A percentile compares a stretch with the other conserved stretches of the same genome.
Evolutionary conservation across 106 monocot species (phyloP).

Genomic region (Chionographis japonica): DNA sequence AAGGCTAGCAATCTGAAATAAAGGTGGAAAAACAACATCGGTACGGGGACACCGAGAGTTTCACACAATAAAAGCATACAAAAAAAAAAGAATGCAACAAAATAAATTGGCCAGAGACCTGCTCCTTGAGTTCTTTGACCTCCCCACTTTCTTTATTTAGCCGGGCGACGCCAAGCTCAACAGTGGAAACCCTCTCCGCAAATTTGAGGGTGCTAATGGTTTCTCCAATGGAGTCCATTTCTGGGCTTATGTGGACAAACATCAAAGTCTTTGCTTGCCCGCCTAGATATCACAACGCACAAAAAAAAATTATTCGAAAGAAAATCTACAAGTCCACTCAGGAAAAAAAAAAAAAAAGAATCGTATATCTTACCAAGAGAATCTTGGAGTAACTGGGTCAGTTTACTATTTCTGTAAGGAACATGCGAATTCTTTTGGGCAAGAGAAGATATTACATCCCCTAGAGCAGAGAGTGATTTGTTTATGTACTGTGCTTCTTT

Average conservation of each 20-base stretch:
- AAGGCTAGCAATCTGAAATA: slow-evolving; percentile 63
- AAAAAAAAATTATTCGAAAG: background rate
- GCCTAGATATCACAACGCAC: slow-evolving; percentile 29
- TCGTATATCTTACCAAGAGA: slow-evolving; percentile 66
- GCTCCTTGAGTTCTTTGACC: slow-evolving; percentile 82
- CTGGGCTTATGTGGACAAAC: slow-evolving; percentile 99
- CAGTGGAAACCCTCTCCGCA: slow-evolving; percentile 91
- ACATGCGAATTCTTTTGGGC: slow-evolving; percentile 90
- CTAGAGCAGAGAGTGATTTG: slow-evolving; percentile 92
- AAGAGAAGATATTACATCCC: slow-evolving; percentile 89
- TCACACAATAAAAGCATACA: background rate
- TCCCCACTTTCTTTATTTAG: slow-evolving; percentile 81
- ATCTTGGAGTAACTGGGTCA: slow-evolving; percentile 95
- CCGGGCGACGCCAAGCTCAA: slow-evolving; percentile 89
- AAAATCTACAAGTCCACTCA: background rate
- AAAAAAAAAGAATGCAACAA: background rate
- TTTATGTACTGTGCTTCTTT: slow-evolving; percentile 99
- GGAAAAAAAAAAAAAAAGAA: too few species aligned
- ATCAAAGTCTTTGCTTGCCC: slow-evolving; percentile 98
- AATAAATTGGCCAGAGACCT: slow-evolving; percentile 32
- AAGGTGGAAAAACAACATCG: background rate
- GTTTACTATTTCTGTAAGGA: slow-evolving; percentile 98
- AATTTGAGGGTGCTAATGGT: slow-evolving; percentile 97
- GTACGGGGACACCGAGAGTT: background rate
- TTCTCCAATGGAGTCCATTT: slow-evolving; percentile 82